phyloP scores from a whole-genome alignment of 2,329 filamentous ascomycete species.

The Phaeosphaeriaceae sp. region DNA sequence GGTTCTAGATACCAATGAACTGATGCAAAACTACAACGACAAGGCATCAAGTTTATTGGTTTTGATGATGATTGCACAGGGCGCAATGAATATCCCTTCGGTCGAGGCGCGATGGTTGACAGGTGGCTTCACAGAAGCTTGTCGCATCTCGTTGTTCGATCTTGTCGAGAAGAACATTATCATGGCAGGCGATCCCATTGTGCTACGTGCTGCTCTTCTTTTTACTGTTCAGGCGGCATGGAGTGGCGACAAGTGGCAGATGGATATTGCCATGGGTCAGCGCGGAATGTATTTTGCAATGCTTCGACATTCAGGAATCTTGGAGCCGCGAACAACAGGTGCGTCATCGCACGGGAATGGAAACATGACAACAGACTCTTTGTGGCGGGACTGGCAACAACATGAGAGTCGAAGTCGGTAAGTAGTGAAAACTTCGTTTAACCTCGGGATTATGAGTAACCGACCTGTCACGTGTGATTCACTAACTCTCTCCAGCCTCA shows the following conservation, averaged over 20 bases:
- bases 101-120: constrained; percentile 70
- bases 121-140: constrained; percentile 71
- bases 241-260: constrained; percentile 79
- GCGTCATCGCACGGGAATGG: constrained; percentile 55
- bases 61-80: constrained; percentile 75
- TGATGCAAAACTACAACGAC: constrained; percentile 67
- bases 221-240: constrained; percentile 73
- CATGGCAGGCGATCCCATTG: constrained; percentile 68
- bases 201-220: constrained; percentile 69
- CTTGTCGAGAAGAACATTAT: constrained; percentile 74
- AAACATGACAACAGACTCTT: constrained; percentile 53
- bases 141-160: constrained; percentile 74
- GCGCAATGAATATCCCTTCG: constrained; percentile 69
- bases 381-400: constrained; percentile 70
- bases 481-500: constrained; percentile 57
- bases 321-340: constrained; percentile 59
- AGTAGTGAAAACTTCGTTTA: constrained; percentile 33
- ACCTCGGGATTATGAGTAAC: constrained; percentile 15
- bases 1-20: constrained; percentile 69
- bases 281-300: constrained; percentile 76
- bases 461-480: constrained; percentile 26
- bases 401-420: constrained; percentile 69
- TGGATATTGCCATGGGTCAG: constrained; percentile 78
- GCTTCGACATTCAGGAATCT: constrained; percentile 71
- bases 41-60: constrained; percentile 70